These are phyloP conservation scores for Scolecobasidium constrictum DNA, from an alignment of 2,329 filamentous ascomycete genomes.

Conservation along the genomic window DNA sequence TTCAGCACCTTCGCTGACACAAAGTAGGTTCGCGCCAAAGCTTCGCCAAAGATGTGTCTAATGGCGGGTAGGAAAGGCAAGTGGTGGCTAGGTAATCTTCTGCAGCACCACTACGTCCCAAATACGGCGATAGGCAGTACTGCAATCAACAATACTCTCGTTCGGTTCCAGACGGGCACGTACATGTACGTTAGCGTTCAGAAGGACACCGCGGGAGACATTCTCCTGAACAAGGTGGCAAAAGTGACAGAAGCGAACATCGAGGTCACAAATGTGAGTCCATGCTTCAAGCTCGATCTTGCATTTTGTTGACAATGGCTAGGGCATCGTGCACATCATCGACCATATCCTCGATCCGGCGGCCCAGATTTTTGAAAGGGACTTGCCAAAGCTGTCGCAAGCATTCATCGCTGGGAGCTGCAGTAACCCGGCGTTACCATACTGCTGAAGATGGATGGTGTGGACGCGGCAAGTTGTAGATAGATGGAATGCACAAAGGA, in stretches of 20 bases:
- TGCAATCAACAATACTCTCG: neutral
- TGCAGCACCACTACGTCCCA: neutral
- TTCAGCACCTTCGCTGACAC: neutral
- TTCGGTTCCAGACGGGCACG: neutral
- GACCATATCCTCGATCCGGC: conserved; percentile 17
- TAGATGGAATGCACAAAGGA: too few species aligned
- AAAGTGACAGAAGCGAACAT: neutral
- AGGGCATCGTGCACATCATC: conserved; percentile 18
- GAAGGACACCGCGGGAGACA: neutral
- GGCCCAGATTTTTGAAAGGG: conserved; percentile 17
- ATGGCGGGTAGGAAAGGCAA: neutral
- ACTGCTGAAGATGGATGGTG: conserved; percentile 12
- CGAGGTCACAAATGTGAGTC: neutral
- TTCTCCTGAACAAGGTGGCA: neutral
- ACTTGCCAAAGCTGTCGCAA: conserved; percentile 15
- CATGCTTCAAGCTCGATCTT: neutral
- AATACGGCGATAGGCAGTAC: neutral
- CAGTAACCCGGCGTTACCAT: conserved; percentile 17
- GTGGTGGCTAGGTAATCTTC: neutral
- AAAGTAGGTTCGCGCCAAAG: neutral
- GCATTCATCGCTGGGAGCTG: conserved; percentile 19
- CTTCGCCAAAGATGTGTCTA: neutral
- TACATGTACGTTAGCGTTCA: neutral
- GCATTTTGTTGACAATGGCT: neutral
- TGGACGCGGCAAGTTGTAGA: neutral